These are phyloP conservation scores for Jamesozyma hellenica DNA, from an alignment of 805 yeast species.

Conservation along the genomic window DNA sequence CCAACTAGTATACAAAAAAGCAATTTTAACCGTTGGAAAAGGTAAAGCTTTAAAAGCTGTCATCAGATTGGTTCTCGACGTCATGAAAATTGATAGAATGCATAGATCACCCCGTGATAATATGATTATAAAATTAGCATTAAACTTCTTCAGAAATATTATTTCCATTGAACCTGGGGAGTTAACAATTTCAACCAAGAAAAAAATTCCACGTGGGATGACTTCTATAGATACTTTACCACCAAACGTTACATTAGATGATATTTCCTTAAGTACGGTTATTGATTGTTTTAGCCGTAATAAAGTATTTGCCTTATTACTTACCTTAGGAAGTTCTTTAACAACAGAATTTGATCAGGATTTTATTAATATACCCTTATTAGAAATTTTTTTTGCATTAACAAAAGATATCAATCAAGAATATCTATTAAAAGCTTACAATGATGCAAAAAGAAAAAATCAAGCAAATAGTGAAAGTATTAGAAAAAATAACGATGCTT, in stretches of 20 bases:
- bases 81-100: slow-evolving; percentile 38
- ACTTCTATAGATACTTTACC: slow-evolving; percentile 36
- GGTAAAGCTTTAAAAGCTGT: slow-evolving; percentile 63
- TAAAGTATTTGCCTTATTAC: slow-evolving; percentile 59
- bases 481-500: not conserved
- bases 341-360: slow-evolving; percentile 53
- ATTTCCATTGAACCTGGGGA: slow-evolving; percentile 65
- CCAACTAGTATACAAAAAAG: slow-evolving; percentile 64
- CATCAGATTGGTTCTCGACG: slow-evolving; percentile 56
- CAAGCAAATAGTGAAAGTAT: not conserved
- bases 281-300: slow-evolving; percentile 53
- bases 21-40: slow-evolving; percentile 43
- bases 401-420: slow-evolving; percentile 44
- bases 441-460: not conserved
- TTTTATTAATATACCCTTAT: slow-evolving; percentile 48
- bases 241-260: slow-evolving; percentile 48
- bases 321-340: slow-evolving; percentile 60
- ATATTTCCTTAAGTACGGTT: slow-evolving; percentile 53
- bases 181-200: slow-evolving; percentile 38
- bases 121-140: slow-evolving; percentile 58
- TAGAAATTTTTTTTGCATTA: slow-evolving; percentile 62
- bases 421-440: slow-evolving; percentile 7
- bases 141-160: slow-evolving; percentile 70
- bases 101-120: slow-evolving; percentile 65
- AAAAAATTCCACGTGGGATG: slow-evolving; percentile 26